Evolutionary conservation across 352 stramenopile species (phyloP), one percentile per base, ranked within the genome.

Genomic region (Phytophthora gonapodyides): DNA sequence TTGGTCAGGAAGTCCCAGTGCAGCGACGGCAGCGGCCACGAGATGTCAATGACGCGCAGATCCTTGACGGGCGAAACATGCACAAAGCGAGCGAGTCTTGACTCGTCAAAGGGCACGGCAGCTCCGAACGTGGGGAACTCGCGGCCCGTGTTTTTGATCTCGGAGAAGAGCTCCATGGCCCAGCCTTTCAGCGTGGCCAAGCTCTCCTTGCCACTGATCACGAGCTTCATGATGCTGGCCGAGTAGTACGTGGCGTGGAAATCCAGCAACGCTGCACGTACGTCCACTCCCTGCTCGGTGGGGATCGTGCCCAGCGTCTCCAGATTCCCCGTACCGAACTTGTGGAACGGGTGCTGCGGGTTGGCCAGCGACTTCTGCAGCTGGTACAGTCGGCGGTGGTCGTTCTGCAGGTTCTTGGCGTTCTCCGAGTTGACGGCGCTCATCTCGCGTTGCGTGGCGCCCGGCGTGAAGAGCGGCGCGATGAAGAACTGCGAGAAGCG

Each of bases 401-500:
- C 97, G 56, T 96, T 96, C 45, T 98, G 96, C 41, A 98, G 74
- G 59, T 98, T 98, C 80, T 99, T 99, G 33, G 88, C 75, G 73
- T 99, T 96, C 75, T 99, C 97, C 3, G 92, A 96, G 67, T 99
- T 94, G 12, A 99, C 97, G 0, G 97, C 97, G 48, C 97, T 89
- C 50, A 99, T 87, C 76, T 99, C 97, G 7, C 97, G 85, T 43
- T 98, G 88, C 0, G 94, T 97, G 3, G 90, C 88, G 21, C 70
- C 84, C 52, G 91, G 53, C 21, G 88, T 96, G 67, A 99, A 98
- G 1, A 97, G 67, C 24, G 97, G 97, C n/a, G 89, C 69, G 31
- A 98, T 94, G 75, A 99, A 99, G 64, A 99, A 99, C 82, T 98
- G 93, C 33, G 96, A 81, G 57, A 99, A 98, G 21, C 96, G 87